Percentiles rank a stretch among this genome's conserved stretches.
Evolutionary conservation across 2,329 filamentous ascomycete genomes (phyloP).

Genomic region (Trichoderma simmonsii): DNA sequence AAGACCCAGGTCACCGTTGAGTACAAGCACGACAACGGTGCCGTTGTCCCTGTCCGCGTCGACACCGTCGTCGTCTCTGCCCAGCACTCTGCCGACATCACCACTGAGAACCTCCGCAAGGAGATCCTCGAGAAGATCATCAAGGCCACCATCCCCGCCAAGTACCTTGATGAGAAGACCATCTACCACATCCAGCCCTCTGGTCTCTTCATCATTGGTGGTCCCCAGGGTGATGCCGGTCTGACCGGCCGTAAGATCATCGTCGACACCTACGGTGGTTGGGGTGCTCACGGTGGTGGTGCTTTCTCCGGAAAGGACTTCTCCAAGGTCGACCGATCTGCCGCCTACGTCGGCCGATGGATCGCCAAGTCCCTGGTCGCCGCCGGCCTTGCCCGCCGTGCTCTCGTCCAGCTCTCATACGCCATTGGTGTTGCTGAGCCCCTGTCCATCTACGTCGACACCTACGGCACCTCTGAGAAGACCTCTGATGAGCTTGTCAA

Average conservation of each 20-base stretch:
- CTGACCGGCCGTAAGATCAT: slow-evolving; percentile 99
- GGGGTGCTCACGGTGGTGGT: slow-evolving; percentile 99
- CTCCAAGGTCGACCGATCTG: slow-evolving; percentile 99
- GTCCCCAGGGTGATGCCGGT: slow-evolving; percentile 97
- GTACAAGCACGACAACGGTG: slow-evolving; percentile 95
- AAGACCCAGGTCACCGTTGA: slow-evolving; percentile 99
- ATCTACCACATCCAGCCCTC: slow-evolving; percentile 99
- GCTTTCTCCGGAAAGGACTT: slow-evolving; percentile 99
- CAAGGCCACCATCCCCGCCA: slow-evolving; percentile 85
- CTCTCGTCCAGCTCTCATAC: slow-evolving; percentile 96
- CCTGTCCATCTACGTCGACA: slow-evolving; percentile 95
- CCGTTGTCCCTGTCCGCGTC: slow-evolving; percentile 86
- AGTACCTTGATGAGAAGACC: slow-evolving; percentile 90
- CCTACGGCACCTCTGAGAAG: slow-evolving; percentile 91
- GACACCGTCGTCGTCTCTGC: slow-evolving; percentile 97
- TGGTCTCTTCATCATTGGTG: slow-evolving; percentile 97
- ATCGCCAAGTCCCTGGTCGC: slow-evolving; percentile 96
- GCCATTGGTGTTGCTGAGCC: slow-evolving; percentile 98
- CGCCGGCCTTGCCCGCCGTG: slow-evolving; percentile 85
- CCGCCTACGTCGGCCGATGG: slow-evolving; percentile 96
- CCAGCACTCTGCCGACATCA: slow-evolving; percentile 85
- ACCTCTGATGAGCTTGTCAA: slow-evolving; percentile 88
- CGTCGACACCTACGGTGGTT: slow-evolving; percentile 99
- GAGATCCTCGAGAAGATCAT: slow-evolving; percentile 97
- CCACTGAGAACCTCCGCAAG: slow-evolving; percentile 87